Evolutionary conservation across 2,329 filamentous ascomycete species (phyloP), one percentile per base, ranked within the genome.

Genomic region (Colletotrichum sp.): DNA sequence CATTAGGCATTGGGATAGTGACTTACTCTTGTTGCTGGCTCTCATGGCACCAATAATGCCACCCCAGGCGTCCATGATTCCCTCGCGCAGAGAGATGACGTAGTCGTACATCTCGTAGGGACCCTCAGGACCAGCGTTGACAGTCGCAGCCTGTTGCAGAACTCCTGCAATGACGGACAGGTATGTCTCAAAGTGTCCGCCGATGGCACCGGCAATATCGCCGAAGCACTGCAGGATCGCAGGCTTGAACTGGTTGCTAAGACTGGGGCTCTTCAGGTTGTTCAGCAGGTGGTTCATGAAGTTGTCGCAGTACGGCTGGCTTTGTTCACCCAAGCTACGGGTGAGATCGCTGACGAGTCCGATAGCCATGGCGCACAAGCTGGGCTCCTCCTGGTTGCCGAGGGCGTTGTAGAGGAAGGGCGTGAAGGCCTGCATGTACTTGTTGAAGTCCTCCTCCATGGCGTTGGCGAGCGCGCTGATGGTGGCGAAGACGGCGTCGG

Each of bases 21-120:
- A 68, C 92, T 85, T 85, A 94, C 93, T 93, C 89, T 96, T 96
- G 82, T 88, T 88, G 82, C 93, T 95, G 68, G 90, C 87, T 89
- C 97, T 98, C 94, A 98, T 96, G 69, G 97, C 96, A 84, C 96
- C 93, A 82, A 99, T 96, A 79, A 98, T 97, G 79, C 97, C 97
- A 81, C 96, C 96, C 96, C 98, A 99, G 39, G 97, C 97, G 89
- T 99, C 97, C 94, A 98, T 98, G 79, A 99, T 98, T 80, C 96
- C 97, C 84, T 99, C 98, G 70, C 97, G 94, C 65, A 99, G 91
- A 25, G 96, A 98, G 78, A 98, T 92, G 80, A 99, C 94, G 83
- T 99, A 99, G 86, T 98, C 96, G 74, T 96, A 93, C 94, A 98
- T 98, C 86, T 99, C 97, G 80, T 96, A 97, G 67, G 94, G 94